Conservation (phyloP, 2,329 filamentous ascomycete species). For the Cercospora zeina region DNA sequence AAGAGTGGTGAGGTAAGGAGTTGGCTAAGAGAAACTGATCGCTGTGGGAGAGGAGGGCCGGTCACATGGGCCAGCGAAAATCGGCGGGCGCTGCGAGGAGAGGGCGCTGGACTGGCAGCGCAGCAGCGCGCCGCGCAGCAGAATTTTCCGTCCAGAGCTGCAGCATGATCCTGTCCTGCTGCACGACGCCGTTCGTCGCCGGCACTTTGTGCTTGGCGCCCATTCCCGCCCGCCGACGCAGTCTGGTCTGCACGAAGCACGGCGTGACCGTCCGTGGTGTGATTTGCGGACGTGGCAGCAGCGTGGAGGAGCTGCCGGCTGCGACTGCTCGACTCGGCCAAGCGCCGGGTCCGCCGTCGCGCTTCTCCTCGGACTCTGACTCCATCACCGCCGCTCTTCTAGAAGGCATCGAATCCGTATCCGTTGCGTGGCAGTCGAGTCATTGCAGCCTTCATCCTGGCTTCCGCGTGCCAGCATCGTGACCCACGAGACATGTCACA, state of each 20-base stretch:
- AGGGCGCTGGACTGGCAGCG: background rate
- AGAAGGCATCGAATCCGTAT: background rate
- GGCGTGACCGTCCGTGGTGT: constrained; percentile 3
- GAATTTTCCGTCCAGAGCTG: constrained; percentile 7
- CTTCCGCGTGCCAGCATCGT: too few relatives aligned
- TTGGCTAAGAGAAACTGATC: constrained; percentile 35
- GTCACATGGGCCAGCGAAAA: constrained; percentile 19
- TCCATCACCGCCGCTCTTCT: background rate
- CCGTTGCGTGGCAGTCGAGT: background rate
- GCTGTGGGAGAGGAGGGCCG: constrained; percentile 27
- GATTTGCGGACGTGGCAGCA: background rate
- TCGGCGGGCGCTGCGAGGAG: background rate
- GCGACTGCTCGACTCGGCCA: constrained; percentile 1
- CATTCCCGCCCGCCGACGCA: background rate
- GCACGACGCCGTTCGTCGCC: constrained; percentile 14
- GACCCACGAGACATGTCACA: too few relatives aligned
- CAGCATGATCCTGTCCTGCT: constrained; percentile 8
- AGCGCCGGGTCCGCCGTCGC: background rate
- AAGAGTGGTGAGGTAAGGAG: constrained; percentile 35
- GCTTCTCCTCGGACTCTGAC: constrained; percentile 5
- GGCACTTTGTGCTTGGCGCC: background rate
- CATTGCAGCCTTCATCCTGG: background rate
- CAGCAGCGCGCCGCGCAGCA: constrained; percentile 12
- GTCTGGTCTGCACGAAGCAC: too few relatives aligned
- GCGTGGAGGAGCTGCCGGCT: background rate